Base-by-base conservation (phyloP, 768 basidiomycete genomes). In the Crepidotus variabilis region DNA sequence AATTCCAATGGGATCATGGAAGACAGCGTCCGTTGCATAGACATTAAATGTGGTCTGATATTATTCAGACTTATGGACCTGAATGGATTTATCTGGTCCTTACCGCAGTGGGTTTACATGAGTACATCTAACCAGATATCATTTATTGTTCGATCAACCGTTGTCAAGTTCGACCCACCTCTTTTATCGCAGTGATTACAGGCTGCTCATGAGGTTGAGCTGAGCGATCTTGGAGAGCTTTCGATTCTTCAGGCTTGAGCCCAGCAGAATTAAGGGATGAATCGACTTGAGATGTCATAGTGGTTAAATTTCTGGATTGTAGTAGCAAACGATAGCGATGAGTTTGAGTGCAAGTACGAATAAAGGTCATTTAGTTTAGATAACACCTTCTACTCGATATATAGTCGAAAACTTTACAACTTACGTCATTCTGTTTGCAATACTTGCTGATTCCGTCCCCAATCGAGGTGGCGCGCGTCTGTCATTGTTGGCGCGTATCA, bases 1-100 rank as follows among this genome's bases (percentile, higher is more conserved):
- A 46, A 78, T 75, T 35, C 79, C 78, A 47, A 79, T 61, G 11
- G 76, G 77, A 58, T 79, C 77, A 54, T 77, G 74, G 58, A 81
- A 80, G 52, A 75, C 63, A 0, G 76, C 76, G 33, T 78, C 65
- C 16, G 64, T 57, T 10, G 74, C 59, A 51, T 79, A 80, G 8
- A 78, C 70, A 54, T 68, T 64, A 57, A 80, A 80, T 3, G 78
- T 72, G n/a, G 54, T 65, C 79, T 79, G 52, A 1, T 16, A 36
- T 43, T 5, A 8, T 14, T 22, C 6, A 50, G 14, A 18, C n/a
- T n/a, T n/a, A n/a, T n/a, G n/a, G n/a, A n/a, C n/a, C n/a, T 45
- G 28, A 50, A 24, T 13, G 8, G 46, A 21, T 16, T 7, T 24
- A 36, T 34, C 35, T 20, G 52, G 5, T 10, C 55, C 58, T 50